Percentiles rank a stretch among this genome's conserved stretches.
Evolutionary conservation across 225 moss, liverwort and hornwort genomes (phyloP).

Genomic region (Lunularia cruciata): DNA sequence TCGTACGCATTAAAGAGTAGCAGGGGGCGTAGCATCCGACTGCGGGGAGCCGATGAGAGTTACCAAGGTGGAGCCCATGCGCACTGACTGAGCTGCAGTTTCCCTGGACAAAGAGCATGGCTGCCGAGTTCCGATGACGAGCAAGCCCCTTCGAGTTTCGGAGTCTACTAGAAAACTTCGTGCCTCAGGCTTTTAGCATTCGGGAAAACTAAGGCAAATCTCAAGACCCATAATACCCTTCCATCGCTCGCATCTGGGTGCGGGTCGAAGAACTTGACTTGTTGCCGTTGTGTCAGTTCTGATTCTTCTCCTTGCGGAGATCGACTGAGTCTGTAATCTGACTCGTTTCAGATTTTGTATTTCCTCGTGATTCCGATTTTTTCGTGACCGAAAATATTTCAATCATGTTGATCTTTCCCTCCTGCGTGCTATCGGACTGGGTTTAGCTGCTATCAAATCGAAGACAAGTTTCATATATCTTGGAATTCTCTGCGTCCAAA

Average conservation of each 20-base stretch:
- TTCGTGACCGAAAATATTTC: not conserved
- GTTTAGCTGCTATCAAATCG: slow-evolving; percentile 7
- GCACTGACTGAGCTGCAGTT: not conserved
- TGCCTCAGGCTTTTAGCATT: not conserved
- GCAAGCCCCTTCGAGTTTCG: not conserved
- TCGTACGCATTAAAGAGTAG: not conserved
- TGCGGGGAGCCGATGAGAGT: slow-evolving; percentile 13
- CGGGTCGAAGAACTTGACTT: too few relatives aligned
- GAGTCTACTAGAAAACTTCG: not conserved
- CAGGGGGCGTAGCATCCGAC: slow-evolving; percentile 18
- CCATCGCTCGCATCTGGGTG: too few relatives aligned
- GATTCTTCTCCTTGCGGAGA: not conserved
- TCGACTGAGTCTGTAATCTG: not conserved
- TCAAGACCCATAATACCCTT: too few relatives aligned
- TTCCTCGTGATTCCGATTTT: not conserved
- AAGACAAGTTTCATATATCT: not conserved
- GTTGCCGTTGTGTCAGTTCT: not conserved
- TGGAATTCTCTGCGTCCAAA: not conserved
- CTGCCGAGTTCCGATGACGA: not conserved
- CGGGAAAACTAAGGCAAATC: slow-evolving; percentile 12
- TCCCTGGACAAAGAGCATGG: slow-evolving; percentile 11
- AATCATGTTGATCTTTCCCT: slow-evolving; percentile 25
- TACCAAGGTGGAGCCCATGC: slow-evolving; percentile 3
- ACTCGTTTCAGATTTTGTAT: not conserved
- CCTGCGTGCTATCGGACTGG: slow-evolving; percentile 22